Base-by-base conservation (phyloP, 768 basidiomycete species). In the Rhodotorula sphaerocarpa region DNA sequence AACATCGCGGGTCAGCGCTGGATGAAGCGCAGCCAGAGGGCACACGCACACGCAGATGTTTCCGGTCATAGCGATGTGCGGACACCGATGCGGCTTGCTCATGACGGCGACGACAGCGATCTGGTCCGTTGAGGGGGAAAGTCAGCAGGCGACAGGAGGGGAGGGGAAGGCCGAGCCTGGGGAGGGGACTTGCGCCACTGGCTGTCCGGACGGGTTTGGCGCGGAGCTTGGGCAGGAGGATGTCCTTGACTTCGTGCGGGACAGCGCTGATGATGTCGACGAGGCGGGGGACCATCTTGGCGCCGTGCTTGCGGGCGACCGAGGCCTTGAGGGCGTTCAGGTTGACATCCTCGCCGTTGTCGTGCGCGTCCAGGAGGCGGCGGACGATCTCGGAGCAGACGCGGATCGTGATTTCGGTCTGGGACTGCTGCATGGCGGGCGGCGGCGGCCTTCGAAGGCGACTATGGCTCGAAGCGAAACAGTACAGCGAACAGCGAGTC, bases 91-190 rank as follows among this genome's bases (percentile, higher is more conserved):
- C 3, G 95, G 95, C 73, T 97, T 99, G 79, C 91, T 93, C 95
- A 99, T 99, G n/a, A 99, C 93, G 14, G 95, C 95, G 20, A 99
- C 95, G 28, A 97, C 93, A 21, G 93, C 95, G 61, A 97, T 92
- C 90, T 93, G 63, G 16, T 9, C 12, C n/a, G 62, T 6, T 59
- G n/a, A 55, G 33, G 23, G 23, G 18, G 31, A 47, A n/a, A n/a
- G n/a, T 42, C 23, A 44, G 33, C 48, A 36, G 4, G 20, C 36
- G 16, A n/a, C n/a, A 9, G 36, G 9, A 39, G 12, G 11, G 39
- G 48, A 21, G 41, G 39, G 34, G 48, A n/a, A 30, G 31, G 50
- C 28, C 36, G 36, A 39, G 36, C 16, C 16, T 39, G 10, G 36
- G 10, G 16, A 80, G n/a, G 5, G 23, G 25, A 80, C 85, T 72